Base-by-base conservation (phyloP, 2,329 filamentous ascomycete genomes). In the Aspergillus fijiensis region DNA sequence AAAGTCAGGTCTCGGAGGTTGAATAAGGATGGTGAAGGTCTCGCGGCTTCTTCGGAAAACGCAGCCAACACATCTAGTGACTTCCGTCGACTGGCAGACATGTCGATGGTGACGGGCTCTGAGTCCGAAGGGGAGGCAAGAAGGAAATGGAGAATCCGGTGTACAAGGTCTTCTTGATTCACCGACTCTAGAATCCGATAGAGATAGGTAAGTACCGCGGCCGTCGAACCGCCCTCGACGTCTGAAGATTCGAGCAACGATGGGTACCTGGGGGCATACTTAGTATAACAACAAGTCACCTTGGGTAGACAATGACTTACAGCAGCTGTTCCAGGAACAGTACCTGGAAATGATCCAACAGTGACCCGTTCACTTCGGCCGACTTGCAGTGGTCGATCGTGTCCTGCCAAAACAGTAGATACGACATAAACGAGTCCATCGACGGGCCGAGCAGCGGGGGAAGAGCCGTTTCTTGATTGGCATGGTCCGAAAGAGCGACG, bases 351-450 rank as follows among this genome's bases (percentile, higher is more conserved):
- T 99, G 95, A 73, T 99, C 95, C 33, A 99, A 83, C 54, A 99
- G 81, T 0, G 93, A 97, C 66, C 91, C 91, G 73, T 94, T 95
- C 67, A 99, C 92, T 72, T 98, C 94, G 1, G 88, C 82, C 3
- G 94, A 98, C 69, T 88, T 87, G 79, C 95, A 99, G 76, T 98
- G 94, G 74, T 98, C 95, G 62, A 99, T 81, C 35, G 97, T 93
- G 74, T 99, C 95, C 77, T 99, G 95, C 95, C 95, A 99, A 72
- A 99, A 99, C 5, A 96, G 82, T 52, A 99, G 83, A 72, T 98
- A 96, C 0, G 95, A 96, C 48, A 99, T 82, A 70, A 99, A 99
- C 0, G 93, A 96, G 57, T 94, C 88, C 70, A 98, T 85, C 69
- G 97, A 91, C n/a, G 87, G 85, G 69, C 91, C 89, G 63, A 96